Evolutionary conservation across 352 stramenopile species (phyloP).

Genomic region (Globisporangium canariense): DNA sequence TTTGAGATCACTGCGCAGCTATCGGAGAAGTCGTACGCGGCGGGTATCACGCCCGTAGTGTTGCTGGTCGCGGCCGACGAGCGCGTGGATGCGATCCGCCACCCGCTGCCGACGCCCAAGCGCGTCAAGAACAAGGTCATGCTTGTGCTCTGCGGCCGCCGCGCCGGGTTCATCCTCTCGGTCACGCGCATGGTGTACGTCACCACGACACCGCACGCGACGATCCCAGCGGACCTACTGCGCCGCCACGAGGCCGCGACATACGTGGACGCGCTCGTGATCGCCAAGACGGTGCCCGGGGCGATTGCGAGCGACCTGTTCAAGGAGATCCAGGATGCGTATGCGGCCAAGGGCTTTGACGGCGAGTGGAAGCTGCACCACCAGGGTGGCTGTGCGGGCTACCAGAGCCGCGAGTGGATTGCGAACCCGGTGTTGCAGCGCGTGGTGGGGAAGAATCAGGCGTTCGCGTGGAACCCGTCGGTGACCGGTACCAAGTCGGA

Average conservation of each 20-base stretch:
- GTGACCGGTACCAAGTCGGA: conserved; percentile 72
- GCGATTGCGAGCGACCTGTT: conserved; percentile 44
- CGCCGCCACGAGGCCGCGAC: conserved; percentile 60
- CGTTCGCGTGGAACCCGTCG: conserved; percentile 72
- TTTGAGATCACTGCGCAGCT: conserved; percentile 53
- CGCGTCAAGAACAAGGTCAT: conserved; percentile 69
- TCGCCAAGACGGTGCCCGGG: conserved; percentile 37
- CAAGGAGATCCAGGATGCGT: conserved; percentile 49
- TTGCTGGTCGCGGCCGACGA: conserved; percentile 65
- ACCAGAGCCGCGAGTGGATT: conserved; percentile 74
- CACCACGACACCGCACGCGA: conserved; percentile 29
- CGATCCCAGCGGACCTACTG: conserved; percentile 36
- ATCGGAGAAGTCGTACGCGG: conserved; percentile 29
- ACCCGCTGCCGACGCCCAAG: conserved; percentile 69
- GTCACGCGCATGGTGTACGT: conserved; percentile 69
- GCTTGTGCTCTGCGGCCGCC: conserved; percentile 71
- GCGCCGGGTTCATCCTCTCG: conserved; percentile 56
- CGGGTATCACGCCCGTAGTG: conserved; percentile 55
- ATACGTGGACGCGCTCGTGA: conserved; percentile 62
- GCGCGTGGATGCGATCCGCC: conserved; percentile 57
- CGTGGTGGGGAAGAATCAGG: conserved; percentile 43
- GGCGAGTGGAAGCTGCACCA: conserved; percentile 68
- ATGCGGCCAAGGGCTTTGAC: conserved; percentile 46
- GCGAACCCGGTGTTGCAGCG: conserved; percentile 36
- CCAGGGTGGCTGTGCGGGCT: conserved; percentile 59